Conservation (phyloP, 345 rosid species). For the Acer negundo region DNA sequence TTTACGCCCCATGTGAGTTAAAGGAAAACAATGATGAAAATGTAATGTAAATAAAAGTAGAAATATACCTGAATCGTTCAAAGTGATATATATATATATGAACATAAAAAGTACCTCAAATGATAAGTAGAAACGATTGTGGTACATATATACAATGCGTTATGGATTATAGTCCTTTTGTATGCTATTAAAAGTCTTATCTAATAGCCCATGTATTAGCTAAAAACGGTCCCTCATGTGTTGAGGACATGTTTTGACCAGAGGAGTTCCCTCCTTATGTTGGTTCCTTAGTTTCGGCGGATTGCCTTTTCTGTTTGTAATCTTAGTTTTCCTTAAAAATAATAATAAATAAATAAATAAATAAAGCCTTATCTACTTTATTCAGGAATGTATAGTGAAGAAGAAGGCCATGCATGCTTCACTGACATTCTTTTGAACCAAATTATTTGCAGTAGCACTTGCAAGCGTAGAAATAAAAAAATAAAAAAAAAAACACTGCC, state of each 20-base stretch:
- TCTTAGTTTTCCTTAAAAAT: too few species aligned
- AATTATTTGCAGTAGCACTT: background rate
- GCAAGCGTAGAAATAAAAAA: background rate
- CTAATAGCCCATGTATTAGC: too few species aligned
- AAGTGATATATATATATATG: background rate
- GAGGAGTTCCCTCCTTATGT: too few species aligned
- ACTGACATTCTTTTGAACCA: background rate
- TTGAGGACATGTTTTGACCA: too few species aligned
- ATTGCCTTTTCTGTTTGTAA: too few species aligned
- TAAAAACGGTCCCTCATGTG: too few species aligned
- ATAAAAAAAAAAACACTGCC: too few species aligned
- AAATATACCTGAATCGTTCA: background rate
- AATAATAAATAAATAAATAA: too few species aligned
- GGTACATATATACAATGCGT: background rate
- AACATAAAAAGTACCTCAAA: background rate
- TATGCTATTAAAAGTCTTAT: background rate
- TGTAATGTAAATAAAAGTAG: background rate
- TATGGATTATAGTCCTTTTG: background rate
- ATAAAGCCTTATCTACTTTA: background rate
- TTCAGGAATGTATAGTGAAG: background rate
- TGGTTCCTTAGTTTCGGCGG: too few species aligned
- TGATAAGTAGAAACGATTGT: background rate
- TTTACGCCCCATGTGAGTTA: too few species aligned
- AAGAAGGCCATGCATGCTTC: background rate
- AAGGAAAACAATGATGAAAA: too few species aligned